Conservation (phyloP, 140 eudicot species). For the Bidens hawaiensis region DNA sequence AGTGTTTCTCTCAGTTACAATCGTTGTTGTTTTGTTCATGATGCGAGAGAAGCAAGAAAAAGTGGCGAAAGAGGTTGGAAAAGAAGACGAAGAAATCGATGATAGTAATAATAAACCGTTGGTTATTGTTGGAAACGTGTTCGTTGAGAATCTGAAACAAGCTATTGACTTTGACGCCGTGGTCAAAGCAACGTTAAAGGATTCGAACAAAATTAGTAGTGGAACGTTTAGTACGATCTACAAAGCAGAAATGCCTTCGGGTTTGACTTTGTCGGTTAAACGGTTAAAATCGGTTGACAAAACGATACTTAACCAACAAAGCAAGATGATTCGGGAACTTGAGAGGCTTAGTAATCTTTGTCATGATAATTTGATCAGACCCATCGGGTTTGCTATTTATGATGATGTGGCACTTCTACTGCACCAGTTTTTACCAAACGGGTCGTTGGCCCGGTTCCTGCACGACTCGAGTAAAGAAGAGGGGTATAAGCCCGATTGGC, state of each 20-base stretch:
- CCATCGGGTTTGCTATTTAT: slow-evolving; percentile 74
- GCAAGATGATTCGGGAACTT: slow-evolving; percentile 91
- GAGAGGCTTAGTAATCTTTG: slow-evolving; percentile 79
- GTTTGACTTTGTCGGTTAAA: slow-evolving; percentile 73
- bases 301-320: slow-evolving; percentile 65
- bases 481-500: slow-evolving; percentile 89
- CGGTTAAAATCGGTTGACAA: slow-evolving; percentile 77
- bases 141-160: slow-evolving; percentile 76
- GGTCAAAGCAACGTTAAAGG: slow-evolving; percentile 77
- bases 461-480: slow-evolving; percentile 59
- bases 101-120: slow-evolving; percentile 46
- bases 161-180: slow-evolving; percentile 94
- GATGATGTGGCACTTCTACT: slow-evolving; percentile 83
- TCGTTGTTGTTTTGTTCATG: slow-evolving; percentile 86
- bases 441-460: slow-evolving; percentile 68
- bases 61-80: slow-evolving; percentile 46
- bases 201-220: slow-evolving; percentile 62
- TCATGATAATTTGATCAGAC: slow-evolving; percentile 77
- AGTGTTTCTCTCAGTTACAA: slow-evolving; percentile 71
- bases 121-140: slow-evolving; percentile 71
- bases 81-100: slow-evolving; percentile 37
- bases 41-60: slow-evolving; percentile 92
- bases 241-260: slow-evolving; percentile 97
- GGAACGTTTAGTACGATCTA: slow-evolving; percentile 96
- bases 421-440: slow-evolving; percentile 77